A percentile compares a stretch with the other conserved stretches of the same genome.
Conservation (phyloP, 2,329 filamentous ascomycete genomes). For the Trichophyton simii region DNA sequence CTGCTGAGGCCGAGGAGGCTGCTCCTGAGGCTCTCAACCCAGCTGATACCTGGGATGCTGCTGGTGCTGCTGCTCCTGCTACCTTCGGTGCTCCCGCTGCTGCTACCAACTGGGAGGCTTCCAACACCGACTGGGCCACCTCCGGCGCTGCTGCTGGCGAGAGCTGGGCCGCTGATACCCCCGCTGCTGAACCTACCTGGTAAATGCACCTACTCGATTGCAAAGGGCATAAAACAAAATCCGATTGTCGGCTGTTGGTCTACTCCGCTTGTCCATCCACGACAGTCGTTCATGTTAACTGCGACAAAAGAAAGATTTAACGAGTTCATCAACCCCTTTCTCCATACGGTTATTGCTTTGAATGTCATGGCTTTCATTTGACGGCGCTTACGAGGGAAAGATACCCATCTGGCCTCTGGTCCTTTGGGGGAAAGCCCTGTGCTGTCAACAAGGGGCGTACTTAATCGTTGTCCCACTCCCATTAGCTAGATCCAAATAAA, state of each 20-base stretch:
- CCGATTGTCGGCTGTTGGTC: not conserved
- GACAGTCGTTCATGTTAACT: not conserved
- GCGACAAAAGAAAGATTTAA: slow-evolving; percentile 1
- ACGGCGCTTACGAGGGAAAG: slow-evolving; percentile 98
- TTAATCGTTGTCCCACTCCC: slow-evolving; percentile 59
- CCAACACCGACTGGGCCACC: slow-evolving; percentile 41
- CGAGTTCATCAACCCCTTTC: slow-evolving; percentile 16
- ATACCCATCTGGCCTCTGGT: slow-evolving; percentile 54
- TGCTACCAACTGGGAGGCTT: slow-evolving; percentile 51
- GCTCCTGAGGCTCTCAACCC: slow-evolving; percentile 65
- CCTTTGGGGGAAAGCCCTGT: slow-evolving; percentile 95
- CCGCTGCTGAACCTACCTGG: slow-evolving; percentile 27
- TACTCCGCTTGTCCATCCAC: not conserved
- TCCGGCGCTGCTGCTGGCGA: slow-evolving; percentile 28
- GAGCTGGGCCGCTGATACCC: slow-evolving; percentile 31
- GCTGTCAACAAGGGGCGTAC: slow-evolving; percentile 63
- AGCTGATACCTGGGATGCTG: slow-evolving; percentile 74
- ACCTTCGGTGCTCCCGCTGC: slow-evolving; percentile 55
- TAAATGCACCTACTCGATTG: slow-evolving; percentile 17
- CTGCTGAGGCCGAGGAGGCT: slow-evolving; percentile 71
- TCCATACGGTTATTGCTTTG: slow-evolving; percentile 19
- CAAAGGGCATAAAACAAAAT: not conserved
- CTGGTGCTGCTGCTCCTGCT: slow-evolving; percentile 49
- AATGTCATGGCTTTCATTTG: slow-evolving; percentile 35
- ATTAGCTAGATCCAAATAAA: slow-evolving; percentile 3